Evolutionary conservation across 1,284 basidiomycete genomes (phyloP).

Genomic region (Moesziomyces sp.): DNA sequence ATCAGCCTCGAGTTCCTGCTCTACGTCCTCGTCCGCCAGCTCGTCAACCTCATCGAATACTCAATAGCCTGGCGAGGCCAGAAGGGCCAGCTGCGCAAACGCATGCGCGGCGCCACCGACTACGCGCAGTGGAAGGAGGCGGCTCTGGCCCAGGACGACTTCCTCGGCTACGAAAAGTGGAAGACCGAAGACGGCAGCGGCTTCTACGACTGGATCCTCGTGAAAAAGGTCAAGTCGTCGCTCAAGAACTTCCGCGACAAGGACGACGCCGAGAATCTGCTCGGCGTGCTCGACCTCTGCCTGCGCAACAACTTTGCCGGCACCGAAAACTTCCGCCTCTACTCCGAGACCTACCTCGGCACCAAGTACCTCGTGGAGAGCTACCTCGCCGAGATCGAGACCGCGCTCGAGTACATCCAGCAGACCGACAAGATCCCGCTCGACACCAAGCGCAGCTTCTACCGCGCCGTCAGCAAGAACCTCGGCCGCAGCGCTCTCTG

Average conservation of each 20-base stretch:
- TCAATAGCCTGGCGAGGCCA: slow-evolving; percentile 78
- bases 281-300: slow-evolving; percentile 91
- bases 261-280: slow-evolving; percentile 77
- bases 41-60: slow-evolving; percentile 73
- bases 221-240: slow-evolving; percentile 61
- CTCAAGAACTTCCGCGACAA: slow-evolving; percentile 77
- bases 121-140: slow-evolving; percentile 85
- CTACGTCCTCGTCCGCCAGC: slow-evolving; percentile 84
- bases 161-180: slow-evolving; percentile 59
- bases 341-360: slow-evolving; percentile 79
- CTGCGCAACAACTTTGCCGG: slow-evolving; percentile 94
- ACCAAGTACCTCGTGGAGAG: slow-evolving; percentile 63
- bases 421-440: slow-evolving; percentile 73
- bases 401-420: slow-evolving; percentile 50
- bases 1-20: slow-evolving; percentile 86
- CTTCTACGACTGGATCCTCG: slow-evolving; percentile 66
- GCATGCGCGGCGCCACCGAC: slow-evolving; percentile 78
- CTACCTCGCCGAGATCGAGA: slow-evolving; percentile 58
- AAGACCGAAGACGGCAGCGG: slow-evolving; percentile 60
- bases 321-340: slow-evolving; percentile 86
- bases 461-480: slow-evolving; percentile 86
- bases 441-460: slow-evolving; percentile 92
- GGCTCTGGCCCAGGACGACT: slow-evolving; percentile 80
- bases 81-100: slow-evolving; percentile 80
- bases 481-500: slow-evolving; percentile 90